Percentiles rank a stretch among this genome's conserved stretches.
Conservation (phyloP, 2,329 filamentous ascomycete species). For the Botryosphaeria dothidea region DNA sequence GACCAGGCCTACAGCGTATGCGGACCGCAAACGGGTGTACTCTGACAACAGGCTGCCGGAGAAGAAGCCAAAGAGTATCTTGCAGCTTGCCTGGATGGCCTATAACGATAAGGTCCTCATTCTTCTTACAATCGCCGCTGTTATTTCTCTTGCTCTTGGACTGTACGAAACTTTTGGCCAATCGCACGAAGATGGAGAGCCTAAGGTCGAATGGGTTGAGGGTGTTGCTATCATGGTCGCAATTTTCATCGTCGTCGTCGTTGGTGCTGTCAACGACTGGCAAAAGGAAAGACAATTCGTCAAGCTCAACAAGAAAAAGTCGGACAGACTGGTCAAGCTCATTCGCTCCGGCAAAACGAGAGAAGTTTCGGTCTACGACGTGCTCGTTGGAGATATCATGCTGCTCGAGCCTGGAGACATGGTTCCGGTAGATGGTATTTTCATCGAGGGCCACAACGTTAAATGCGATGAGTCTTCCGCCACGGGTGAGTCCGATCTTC, state of each 20-base stretch:
- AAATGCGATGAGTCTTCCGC: constrained; percentile 75
- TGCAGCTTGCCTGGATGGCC: constrained; percentile 65
- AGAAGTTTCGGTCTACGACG: constrained; percentile 69
- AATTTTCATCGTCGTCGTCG: constrained; percentile 73
- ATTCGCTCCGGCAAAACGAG: constrained; percentile 71
- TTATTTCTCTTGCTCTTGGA: constrained; percentile 68
- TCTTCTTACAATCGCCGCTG: constrained; percentile 66
- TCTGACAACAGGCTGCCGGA: constrained; percentile 63
- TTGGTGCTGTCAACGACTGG: constrained; percentile 78
- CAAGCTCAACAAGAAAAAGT: constrained; percentile 78
- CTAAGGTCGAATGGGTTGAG: constrained; percentile 76
- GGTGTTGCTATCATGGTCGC: constrained; percentile 78
- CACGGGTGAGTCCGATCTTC: constrained; percentile 72
- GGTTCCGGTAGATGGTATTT: constrained; percentile 71
- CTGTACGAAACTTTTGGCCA: constrained; percentile 65
- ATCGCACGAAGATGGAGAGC: constrained; percentile 42
- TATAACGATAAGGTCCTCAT: constrained; percentile 76
- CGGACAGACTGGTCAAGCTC: constrained; percentile 72
- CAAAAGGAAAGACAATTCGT: constrained; percentile 81
- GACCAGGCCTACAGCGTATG: constrained; percentile 35
- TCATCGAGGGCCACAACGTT: constrained; percentile 67
- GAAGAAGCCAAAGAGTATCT: constrained; percentile 63
- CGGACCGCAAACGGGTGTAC: constrained; percentile 62
- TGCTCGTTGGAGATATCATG: constrained; percentile 74
- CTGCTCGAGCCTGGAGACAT: constrained; percentile 73